A percentile compares a stretch with the other conserved stretches of the same genome.
phyloP scores from a whole-genome alignment of 2,329 filamentous ascomycete genomes.

The Magnaporthiopsis rhizophila region DNA sequence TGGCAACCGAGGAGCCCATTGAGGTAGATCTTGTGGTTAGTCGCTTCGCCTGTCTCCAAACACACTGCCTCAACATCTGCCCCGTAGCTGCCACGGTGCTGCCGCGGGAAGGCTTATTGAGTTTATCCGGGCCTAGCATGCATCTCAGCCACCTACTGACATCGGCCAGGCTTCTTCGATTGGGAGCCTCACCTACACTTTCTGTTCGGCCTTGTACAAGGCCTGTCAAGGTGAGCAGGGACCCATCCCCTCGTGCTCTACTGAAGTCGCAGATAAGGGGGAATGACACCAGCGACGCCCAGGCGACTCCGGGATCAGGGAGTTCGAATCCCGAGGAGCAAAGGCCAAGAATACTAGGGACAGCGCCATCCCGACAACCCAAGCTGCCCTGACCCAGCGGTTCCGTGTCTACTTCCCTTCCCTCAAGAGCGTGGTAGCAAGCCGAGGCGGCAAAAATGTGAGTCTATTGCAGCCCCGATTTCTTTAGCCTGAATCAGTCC shows the following conservation, averaged over 20 bases:
- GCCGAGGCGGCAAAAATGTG: conserved; percentile 54
- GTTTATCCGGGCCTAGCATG: too few relatives aligned
- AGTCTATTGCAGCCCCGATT: conserved; percentile 20
- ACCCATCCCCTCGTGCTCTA: too few relatives aligned
- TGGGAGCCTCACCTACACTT: conserved; percentile 62
- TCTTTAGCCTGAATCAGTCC: too few relatives aligned
- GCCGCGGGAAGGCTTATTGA: too few relatives aligned
- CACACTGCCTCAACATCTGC: conserved; percentile 11
- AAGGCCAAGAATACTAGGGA: conserved; percentile 22
- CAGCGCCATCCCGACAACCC: conserved; percentile 16
- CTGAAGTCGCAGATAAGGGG: too few relatives aligned
- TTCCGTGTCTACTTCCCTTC: conserved; percentile 80
- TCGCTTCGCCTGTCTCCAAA: conserved; percentile 8
- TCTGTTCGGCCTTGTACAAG: conserved; percentile 51
- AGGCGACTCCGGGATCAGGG: conserved; percentile 36
- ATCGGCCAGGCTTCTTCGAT: conserved; percentile 63
- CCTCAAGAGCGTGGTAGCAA: conserved; percentile 55
- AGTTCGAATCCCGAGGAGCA: conserved; percentile 32
- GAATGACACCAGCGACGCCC: conserved; percentile 8
- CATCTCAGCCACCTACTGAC: not conserved
- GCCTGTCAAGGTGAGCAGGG: conserved; percentile 42
- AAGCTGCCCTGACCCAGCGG: conserved; percentile 30
- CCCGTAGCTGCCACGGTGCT: too few relatives aligned
- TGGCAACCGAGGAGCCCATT: conserved; percentile 46
- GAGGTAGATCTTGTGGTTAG: conserved; percentile 67